Base-by-base conservation (phyloP, 2,329 filamentous ascomycete species). In the Sclerotinia nivalis region DNA sequence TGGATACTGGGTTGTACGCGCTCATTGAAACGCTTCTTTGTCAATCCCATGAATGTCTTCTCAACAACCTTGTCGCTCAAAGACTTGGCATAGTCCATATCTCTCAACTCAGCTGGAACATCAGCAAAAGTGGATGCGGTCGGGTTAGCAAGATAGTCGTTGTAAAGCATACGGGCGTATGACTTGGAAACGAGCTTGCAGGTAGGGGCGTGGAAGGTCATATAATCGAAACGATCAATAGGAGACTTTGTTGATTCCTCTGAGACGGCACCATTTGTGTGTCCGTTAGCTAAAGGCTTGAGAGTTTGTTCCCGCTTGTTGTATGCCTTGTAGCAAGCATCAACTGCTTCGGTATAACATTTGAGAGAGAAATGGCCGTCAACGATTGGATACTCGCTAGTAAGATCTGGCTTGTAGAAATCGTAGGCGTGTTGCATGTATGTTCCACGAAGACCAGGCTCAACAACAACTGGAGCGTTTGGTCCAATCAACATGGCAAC, bases 101-200 rank as follows among this genome's bases (percentile, higher is more conserved):
- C 90, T 73, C 89, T 88, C 72, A 95, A 83, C 81, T 94, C 92
- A 55, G 89, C 85, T 67, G 92, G 87, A 50, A 95, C 91, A 74
- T 93, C 91, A 71, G 87, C 87, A 78, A 95, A 96, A 69, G 84
- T 84, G 60, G 89, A 81, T 80, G 86, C 84, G 72, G 88, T 84
- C 61, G 91, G 88, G 80, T 93, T 86, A 80, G 84, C 83, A 49
- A 95, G 85, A 84, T 91, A 96, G 83, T 96, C 92, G 80, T 95
- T 93, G 86, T 96, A 96, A 70, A 95, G 84, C 74, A 96, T 85
- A 75, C 92, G 91, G 71, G 88, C 92, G 79, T 93, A 96, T 25
- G 91, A 93, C 84, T 96, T 96, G 79, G 91, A 85, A 72, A 96
- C 92, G 70, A 93, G 86, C 85, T 96, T 96, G 90, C 92, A 96